Evolutionary conservation across 2,329 filamentous ascomycete species (phyloP).

Genomic region (Microdochium trichocladiopsis): DNA sequence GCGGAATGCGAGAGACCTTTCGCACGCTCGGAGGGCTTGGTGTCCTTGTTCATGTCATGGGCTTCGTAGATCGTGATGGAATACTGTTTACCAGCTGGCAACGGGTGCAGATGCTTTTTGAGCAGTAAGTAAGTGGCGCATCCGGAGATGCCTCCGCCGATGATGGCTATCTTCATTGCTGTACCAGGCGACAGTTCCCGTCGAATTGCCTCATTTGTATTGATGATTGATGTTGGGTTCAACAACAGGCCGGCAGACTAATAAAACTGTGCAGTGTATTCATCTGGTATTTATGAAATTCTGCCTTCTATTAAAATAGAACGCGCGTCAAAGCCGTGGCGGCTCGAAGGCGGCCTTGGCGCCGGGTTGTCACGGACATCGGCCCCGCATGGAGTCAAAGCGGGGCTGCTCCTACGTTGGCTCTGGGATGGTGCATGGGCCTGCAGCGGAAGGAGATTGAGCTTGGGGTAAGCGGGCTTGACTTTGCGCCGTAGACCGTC

Average conservation of each 20-base stretch:
- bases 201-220: not conserved
- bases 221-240: not conserved
- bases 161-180: conserved; percentile 32
- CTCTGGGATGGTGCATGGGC: no score
- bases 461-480: not conserved
- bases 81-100: conserved; percentile 11
- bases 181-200: not conserved
- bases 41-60: conserved; percentile 21
- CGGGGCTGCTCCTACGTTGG: not conserved
- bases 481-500: not conserved
- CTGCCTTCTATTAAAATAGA: not conserved
- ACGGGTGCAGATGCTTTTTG: conserved; percentile 26
- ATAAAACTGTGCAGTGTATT: not conserved
- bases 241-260: not conserved
- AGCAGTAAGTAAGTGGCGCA: conserved; percentile 29
- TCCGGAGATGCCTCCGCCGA: conserved; percentile 33
- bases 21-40: conserved; percentile 4
- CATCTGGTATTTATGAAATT: not conserved
- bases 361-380: not conserved
- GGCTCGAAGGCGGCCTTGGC: not conserved
- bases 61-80: conserved; percentile 30
- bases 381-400: not conserved
- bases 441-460: not conserved
- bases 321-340: not conserved
- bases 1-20: conserved; percentile 18